Evolutionary conservation across 202 grass and related monocot genomes (phyloP).

Genomic region (Brachypodium distachyon): DNA sequence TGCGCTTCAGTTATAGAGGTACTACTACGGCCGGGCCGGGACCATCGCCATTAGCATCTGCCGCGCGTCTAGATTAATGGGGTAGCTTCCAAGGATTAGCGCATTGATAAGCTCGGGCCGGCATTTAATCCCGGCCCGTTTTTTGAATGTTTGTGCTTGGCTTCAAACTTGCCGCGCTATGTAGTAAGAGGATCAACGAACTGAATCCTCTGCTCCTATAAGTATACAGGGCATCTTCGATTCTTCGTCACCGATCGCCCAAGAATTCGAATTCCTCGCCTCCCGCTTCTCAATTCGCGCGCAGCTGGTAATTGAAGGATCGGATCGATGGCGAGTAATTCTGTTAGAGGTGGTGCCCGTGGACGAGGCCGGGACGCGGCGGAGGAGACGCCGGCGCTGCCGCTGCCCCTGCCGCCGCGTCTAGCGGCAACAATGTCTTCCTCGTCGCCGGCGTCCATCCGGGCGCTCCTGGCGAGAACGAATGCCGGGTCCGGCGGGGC

Average conservation of each 20-base stretch:
- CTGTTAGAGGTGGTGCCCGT: neutral
- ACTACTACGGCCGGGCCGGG: neutral
- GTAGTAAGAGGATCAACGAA: too few relatives aligned
- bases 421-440: neutral
- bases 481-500: neutral
- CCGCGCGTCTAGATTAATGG: neutral
- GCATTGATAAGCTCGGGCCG: neutral
- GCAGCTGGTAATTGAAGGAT: neutral
- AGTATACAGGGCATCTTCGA: neutral
- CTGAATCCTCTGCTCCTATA: slow-evolving; percentile 12
- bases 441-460: slow-evolving; percentile 14
- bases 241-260: neutral
- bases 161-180: neutral
- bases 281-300: neutral
- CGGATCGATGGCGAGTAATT: slow-evolving; percentile 23
- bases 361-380: neutral
- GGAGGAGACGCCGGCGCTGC: neutral
- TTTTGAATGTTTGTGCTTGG: neutral
- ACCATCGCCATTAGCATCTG: slow-evolving; percentile 19
- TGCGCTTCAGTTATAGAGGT: neutral
- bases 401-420: slow-evolving; percentile 33
- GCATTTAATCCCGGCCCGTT: neutral
- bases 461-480: slow-evolving; percentile 14
- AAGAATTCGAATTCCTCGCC: slow-evolving; percentile 20
- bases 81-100: slow-evolving; percentile 20